Percentiles rank a stretch among this genome's conserved stretches.
Evolutionary conservation across 2,329 filamentous ascomycete genomes (phyloP).

Genomic region (Emergomyces pasteurianus): DNA sequence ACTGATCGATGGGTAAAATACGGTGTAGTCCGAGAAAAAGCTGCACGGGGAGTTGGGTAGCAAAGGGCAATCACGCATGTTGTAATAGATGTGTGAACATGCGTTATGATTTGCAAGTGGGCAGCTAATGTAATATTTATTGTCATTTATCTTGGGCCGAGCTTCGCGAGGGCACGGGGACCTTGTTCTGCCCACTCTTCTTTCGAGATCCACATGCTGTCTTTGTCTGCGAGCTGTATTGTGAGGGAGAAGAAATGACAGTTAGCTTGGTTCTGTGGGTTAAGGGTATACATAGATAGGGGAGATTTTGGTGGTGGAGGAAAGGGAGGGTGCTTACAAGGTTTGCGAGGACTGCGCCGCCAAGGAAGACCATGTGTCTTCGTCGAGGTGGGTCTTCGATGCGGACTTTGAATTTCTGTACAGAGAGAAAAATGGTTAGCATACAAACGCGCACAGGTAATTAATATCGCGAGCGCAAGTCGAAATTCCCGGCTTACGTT

Average conservation of each 20-base stretch:
- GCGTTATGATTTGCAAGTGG: background rate
- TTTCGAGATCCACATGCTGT: constrained; percentile 98
- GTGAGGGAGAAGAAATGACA: constrained; percentile 4
- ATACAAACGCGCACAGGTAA: background rate
- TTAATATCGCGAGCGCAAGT: background rate
- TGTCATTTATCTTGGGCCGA: constrained; percentile 62
- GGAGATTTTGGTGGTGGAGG: background rate
- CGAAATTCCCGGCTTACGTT: constrained; percentile 39
- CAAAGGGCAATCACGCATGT: background rate
- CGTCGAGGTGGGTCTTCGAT: constrained; percentile 95
- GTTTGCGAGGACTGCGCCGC: constrained; percentile 90
- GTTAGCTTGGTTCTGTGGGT: background rate
- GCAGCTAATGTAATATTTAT: background rate
- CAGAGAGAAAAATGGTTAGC: background rate
- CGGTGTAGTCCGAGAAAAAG: background rate
- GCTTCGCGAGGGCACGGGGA: constrained; percentile 70
- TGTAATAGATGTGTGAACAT: background rate
- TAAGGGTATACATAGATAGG: background rate
- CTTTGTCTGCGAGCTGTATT: constrained; percentile 80
- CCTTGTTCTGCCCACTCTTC: constrained; percentile 95
- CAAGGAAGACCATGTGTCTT: constrained; percentile 98
- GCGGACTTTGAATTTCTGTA: constrained; percentile 92
- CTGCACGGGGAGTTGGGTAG: background rate
- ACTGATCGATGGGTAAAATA: background rate
- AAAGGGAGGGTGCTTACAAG: constrained; percentile 44